Conservation (phyloP, 2,329 filamentous ascomycete genomes). For the Cladosporium velox region DNA sequence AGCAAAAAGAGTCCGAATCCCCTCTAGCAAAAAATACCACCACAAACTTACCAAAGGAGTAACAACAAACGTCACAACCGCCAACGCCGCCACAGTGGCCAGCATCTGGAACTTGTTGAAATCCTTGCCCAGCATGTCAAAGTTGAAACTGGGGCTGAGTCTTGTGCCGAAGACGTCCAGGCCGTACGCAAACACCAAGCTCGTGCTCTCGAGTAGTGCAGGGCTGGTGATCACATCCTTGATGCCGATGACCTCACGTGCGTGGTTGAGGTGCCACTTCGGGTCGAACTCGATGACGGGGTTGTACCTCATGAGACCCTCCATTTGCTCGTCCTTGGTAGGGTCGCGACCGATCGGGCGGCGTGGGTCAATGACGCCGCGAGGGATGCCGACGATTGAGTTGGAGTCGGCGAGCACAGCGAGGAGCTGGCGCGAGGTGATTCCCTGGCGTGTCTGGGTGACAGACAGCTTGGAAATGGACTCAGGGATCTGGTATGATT, state of each 20-base stretch:
- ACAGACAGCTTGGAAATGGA: constrained; percentile 79
- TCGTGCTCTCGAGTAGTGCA: constrained; percentile 87
- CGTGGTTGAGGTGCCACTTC: constrained; percentile 76
- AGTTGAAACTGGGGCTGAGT: constrained; percentile 82
- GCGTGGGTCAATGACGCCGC: constrained; percentile 77
- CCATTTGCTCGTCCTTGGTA: constrained; percentile 74
- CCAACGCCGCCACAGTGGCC: constrained; percentile 77
- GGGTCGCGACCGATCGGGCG: constrained; percentile 84
- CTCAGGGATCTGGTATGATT: constrained; percentile 78
- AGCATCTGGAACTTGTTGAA: constrained; percentile 90
- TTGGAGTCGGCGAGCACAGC: constrained; percentile 73
- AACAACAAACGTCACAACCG: constrained; percentile 73
- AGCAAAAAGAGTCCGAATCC: constrained; percentile 16
- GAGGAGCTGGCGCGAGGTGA: constrained; percentile 79
- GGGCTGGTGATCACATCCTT: constrained; percentile 72
- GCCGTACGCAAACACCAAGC: constrained; percentile 83
- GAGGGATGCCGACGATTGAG: constrained; percentile 77
- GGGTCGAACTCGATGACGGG: constrained; percentile 83
- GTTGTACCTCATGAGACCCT: constrained; percentile 76
- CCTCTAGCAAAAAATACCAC: neutral
- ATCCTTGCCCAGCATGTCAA: constrained; percentile 89
- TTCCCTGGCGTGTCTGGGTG: constrained; percentile 88
- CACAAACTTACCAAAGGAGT: constrained; percentile 75
- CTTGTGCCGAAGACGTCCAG: constrained; percentile 85
- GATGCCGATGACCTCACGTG: constrained; percentile 77